These are phyloP conservation scores for Clavispora asparagi DNA, from an alignment of 805 yeast species.

Conservation along the genomic window DNA sequence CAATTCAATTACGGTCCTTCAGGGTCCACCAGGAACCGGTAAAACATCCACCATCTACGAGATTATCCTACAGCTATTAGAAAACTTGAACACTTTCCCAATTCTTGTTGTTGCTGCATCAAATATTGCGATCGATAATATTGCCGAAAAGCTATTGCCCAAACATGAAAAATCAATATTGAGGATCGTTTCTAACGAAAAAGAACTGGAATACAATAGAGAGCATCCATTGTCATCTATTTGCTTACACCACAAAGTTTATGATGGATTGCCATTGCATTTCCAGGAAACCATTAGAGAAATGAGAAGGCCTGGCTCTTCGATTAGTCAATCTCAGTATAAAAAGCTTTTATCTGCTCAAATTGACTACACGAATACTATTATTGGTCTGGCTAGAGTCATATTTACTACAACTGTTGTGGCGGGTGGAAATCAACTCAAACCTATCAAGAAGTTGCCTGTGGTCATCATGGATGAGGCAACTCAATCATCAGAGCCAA, in stretches of 20 bases:
- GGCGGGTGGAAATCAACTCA: constrained; percentile 58
- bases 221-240: constrained; percentile 55
- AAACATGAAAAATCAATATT: constrained; percentile 47
- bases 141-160: constrained; percentile 60
- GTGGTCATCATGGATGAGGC: constrained; percentile 77
- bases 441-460: constrained; percentile 50
- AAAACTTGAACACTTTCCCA: constrained; percentile 52
- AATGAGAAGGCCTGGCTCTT: constrained; percentile 27
- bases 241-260: constrained; percentile 60
- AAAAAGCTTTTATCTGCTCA: constrained; percentile 44
- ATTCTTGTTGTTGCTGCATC: constrained; percentile 72
- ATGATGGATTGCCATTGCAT: constrained; percentile 42
- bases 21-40: constrained; percentile 43
- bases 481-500: constrained; percentile 71
- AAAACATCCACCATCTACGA: constrained; percentile 41
- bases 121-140: constrained; percentile 70
- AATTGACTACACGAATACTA: constrained; percentile 40
- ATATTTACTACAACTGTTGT: constrained; percentile 70
- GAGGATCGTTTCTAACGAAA: constrained; percentile 54
- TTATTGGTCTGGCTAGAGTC: constrained; percentile 48
- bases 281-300: constrained; percentile 40
- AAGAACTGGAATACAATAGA: constrained; percentile 54
- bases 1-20: constrained; percentile 44
- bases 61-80: constrained; percentile 48
- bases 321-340: constrained; percentile 34